A percentile compares a stretch with the other conserved stretches of the same genome.
These are phyloP conservation scores for Aspergillus leporis DNA, from an alignment of 495 filamentous ascomycete genomes.

Conservation along the genomic window DNA sequence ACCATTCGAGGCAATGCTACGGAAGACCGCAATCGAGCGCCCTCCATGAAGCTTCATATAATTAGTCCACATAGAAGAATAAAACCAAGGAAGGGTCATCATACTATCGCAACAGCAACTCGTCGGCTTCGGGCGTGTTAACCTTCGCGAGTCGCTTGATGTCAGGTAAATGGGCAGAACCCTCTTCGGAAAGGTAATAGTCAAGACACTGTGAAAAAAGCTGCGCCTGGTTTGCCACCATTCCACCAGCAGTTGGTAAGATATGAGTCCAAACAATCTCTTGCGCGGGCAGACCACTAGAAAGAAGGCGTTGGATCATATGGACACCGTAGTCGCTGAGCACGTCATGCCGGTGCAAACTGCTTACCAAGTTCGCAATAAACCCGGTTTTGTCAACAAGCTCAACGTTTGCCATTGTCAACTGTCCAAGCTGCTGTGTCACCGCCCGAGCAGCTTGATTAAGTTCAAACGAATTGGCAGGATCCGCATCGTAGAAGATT, in stretches of 20 bases:
- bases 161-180: constrained; percentile 52
- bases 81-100: constrained; percentile 2
- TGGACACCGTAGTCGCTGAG: constrained; percentile 66
- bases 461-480: constrained; percentile 61
- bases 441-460: constrained; percentile 56
- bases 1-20: constrained; percentile 54
- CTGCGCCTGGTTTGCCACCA: constrained; percentile 69
- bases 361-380: constrained; percentile 48
- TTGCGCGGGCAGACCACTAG: constrained; percentile 55
- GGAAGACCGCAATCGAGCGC: constrained; percentile 56
- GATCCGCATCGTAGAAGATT: constrained; percentile 67
- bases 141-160: constrained; percentile 55
- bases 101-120: constrained; percentile 47
- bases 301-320: constrained; percentile 67
- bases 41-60: constrained; percentile 56
- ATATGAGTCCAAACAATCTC: constrained; percentile 75
- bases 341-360: constrained; percentile 41
- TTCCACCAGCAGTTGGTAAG: constrained; percentile 57
- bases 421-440: constrained; percentile 57
- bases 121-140: constrained; percentile 46
- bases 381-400: constrained; percentile 50
- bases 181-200: constrained; percentile 66
- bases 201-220: constrained; percentile 74
- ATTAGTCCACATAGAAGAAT: constrained; percentile 19
- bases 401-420: constrained; percentile 64